Evolutionary conservation across 306 rosid genomes (phyloP), one percentile per base, ranked within the genome.

Genomic region (Herpetospermum pedunculosum): DNA sequence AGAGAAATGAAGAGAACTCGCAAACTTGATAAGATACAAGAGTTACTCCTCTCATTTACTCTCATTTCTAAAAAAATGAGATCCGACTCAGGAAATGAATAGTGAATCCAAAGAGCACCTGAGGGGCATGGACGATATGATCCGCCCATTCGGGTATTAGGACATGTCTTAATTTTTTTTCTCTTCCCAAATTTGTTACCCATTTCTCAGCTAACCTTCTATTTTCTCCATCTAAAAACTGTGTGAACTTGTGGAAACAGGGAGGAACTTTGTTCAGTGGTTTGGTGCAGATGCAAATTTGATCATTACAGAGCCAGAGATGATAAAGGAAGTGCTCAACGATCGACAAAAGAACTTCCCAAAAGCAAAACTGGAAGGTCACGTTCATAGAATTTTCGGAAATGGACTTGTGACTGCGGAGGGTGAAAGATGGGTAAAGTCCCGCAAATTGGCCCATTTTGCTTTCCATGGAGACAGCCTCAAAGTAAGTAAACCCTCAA

Each of bases 401-500:
- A 75, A 81, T 76, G 83, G 87, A 9, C 62, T 80, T 28, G 59
- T 35, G 57, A 64, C 46, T 23, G 47, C 78, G 25, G 58, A 75
- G 6, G 76, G 79, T 18, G 75, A 74, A 62, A 73, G 50, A 48
- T 81, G 85, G 85, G 73, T 10, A 6, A 81, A 54, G 26, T 9
- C 76, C 13, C 21, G 81, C 14, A 84, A 84, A 70, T 19, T 84
- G 3, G 83, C 84, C 25, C 75, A 79, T 49, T 54, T 32, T 70
- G 81, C 83, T 44, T 79, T 84, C 34, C 88, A 84, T 77, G 79
- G 67, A 4, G 84, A 81, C 41, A 84, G 59, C 73, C 76, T 84
- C 40, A 84, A 75, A 43, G 85, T 81, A 68, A 74, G 44, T 35
- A n/a, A 48, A 18, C n/a, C n/a, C n/a, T n/a, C n/a, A n/a, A n/a